Percentiles rank a stretch among this genome's conserved stretches.
Conservation (phyloP, 768 basidiomycete genomes). For the Kwoniella sp. region DNA sequence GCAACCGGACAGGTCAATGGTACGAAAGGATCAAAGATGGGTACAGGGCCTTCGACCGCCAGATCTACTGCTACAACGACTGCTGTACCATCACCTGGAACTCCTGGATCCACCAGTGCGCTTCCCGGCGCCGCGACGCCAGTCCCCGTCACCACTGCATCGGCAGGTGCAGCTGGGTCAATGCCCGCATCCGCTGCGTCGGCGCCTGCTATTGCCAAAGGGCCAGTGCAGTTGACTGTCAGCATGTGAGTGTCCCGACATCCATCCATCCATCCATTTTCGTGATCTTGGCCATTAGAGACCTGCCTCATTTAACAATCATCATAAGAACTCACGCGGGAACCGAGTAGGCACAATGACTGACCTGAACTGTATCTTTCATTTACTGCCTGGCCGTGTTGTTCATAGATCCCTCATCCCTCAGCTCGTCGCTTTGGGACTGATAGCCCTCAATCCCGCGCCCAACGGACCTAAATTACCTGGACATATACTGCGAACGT, state of each 20-base stretch:
- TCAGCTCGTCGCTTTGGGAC: constrained; percentile 20
- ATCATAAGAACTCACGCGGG: too few species aligned
- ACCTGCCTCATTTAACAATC: too few species aligned
- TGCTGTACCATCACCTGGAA: constrained; percentile 3
- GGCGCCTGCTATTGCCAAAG: constrained; percentile 1
- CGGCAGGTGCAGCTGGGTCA: too few species aligned
- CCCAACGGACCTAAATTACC: constrained; percentile 21
- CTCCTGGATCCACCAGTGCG: not conserved
- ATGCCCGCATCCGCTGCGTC: too few species aligned
- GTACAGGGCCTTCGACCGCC: not conserved
- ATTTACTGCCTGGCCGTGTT: not conserved
- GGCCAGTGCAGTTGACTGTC: constrained; percentile 19
- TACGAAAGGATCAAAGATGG: not conserved
- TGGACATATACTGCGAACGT: constrained; percentile 17
- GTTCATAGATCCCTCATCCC: constrained; percentile 13
- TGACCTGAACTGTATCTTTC: not conserved
- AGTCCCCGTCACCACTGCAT: too few species aligned
- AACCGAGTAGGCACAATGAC: not conserved
- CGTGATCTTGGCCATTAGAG: too few species aligned
- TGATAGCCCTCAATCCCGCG: constrained; percentile 9
- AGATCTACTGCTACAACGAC: not conserved
- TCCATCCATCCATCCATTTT: not conserved
- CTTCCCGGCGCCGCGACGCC: too few species aligned
- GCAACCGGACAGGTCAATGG: not conserved
- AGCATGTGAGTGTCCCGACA: constrained; percentile 10